These are phyloP conservation scores for Boletus semigastroideus DNA, from an alignment of 1,284 basidiomycete species.

Conservation along the genomic window DNA sequence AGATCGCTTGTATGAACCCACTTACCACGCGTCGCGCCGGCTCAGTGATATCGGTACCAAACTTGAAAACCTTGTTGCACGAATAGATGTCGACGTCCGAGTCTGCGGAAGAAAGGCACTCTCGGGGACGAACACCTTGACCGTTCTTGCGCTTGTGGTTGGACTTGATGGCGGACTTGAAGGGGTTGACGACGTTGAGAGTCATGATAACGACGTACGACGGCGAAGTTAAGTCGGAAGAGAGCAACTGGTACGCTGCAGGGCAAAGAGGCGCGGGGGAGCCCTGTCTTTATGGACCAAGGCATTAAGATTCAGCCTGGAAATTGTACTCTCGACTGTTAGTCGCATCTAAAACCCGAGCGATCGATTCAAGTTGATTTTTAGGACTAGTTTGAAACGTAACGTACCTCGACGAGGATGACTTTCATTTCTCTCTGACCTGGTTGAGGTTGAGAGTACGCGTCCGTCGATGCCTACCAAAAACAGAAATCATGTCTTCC, in stretches of 20 bases:
- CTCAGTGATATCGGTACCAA: slow-evolving; percentile 2
- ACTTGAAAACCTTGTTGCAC: slow-evolving; percentile 10
- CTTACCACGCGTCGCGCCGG: slow-evolving; percentile 11
- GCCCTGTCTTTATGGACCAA: slow-evolving; percentile 9
- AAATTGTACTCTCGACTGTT: slow-evolving; percentile 10
- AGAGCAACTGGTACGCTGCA: slow-evolving; percentile 3
- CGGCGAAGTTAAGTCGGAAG: background rate
- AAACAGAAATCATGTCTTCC: slow-evolving; percentile 36
- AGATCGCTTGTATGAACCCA: background rate
- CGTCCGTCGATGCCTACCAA: no score
- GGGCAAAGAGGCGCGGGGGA: background rate
- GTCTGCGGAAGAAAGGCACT: background rate
- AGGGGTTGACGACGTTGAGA: slow-evolving; percentile 14
- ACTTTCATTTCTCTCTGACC: no score
- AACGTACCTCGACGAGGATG: no score
- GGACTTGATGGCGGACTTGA: slow-evolving; percentile 14
- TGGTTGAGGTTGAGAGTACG: no score
- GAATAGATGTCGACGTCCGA: background rate
- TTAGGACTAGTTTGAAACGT: no score
- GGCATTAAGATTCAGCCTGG: slow-evolving; percentile 10
- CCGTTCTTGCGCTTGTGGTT: slow-evolving; percentile 1
- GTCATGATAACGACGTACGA: slow-evolving; percentile 13
- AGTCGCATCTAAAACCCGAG: slow-evolving; percentile 15
- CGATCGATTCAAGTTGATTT: background rate
- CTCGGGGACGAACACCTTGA: background rate